Conservation (phyloP, 1,139 yeast species). For the Debaryomyces fabryi region DNA sequence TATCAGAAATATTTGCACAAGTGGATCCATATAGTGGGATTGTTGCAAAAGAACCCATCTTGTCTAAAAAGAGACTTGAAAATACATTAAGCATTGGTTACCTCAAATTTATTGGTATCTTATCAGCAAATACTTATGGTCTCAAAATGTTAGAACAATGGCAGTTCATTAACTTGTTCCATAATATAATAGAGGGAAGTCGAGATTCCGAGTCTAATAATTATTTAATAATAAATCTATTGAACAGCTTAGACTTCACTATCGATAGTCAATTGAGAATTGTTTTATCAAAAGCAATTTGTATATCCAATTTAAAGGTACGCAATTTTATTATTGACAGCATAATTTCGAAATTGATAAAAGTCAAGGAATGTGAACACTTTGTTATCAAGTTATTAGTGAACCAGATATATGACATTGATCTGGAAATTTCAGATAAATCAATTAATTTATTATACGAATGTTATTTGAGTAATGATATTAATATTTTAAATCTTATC, state of each 20-base stretch:
- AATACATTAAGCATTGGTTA: constrained; percentile 77
- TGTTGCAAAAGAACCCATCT: constrained; percentile 70
- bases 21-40: constrained; percentile 81
- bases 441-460: constrained; percentile 51
- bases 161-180: constrained; percentile 81
- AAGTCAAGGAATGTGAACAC: constrained; percentile 33
- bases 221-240: constrained; percentile 57
- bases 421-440: constrained; percentile 54
- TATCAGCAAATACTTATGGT: constrained; percentile 65
- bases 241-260: constrained; percentile 63
- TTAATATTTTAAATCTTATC: constrained; percentile 26
- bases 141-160: constrained; percentile 71
- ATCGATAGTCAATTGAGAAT: constrained; percentile 70
- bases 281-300: constrained; percentile 65
- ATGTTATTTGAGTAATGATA: constrained; percentile 16
- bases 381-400: constrained; percentile 56
- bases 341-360: constrained; percentile 48
- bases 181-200: constrained; percentile 65
- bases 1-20: constrained; percentile 87
- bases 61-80: constrained; percentile 61
- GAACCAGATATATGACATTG: constrained; percentile 71
- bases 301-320: constrained; percentile 55
- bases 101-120: constrained; percentile 72
- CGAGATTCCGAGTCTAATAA: constrained; percentile 38
- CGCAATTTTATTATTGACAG: constrained; percentile 59